Evolutionary conservation across 2,329 filamentous ascomycete species (phyloP).

Genomic region (Nemania diffusa): DNA sequence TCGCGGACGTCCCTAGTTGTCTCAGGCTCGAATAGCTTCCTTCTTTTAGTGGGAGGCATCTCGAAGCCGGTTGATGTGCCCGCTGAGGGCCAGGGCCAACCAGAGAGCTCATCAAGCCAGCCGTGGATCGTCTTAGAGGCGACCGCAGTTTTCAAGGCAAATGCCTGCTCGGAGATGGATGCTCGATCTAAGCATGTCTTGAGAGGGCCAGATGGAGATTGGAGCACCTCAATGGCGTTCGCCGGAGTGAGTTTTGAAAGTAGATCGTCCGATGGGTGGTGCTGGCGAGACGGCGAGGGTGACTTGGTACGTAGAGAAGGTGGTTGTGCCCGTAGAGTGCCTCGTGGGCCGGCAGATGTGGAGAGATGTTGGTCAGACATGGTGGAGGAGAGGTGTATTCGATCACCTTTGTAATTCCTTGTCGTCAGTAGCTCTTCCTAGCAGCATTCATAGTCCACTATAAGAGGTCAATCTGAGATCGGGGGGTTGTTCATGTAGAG

Average conservation of each 20-base stretch:
- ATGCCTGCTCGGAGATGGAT: constrained; percentile 73
- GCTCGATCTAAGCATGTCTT: constrained; percentile 70
- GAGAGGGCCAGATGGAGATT: constrained; percentile 62
- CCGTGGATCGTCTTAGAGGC: constrained; percentile 76
- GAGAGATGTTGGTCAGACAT: constrained; percentile 51
- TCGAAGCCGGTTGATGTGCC: constrained; percentile 66
- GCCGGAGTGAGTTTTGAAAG: constrained; percentile 70
- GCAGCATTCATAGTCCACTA: constrained; percentile 37
- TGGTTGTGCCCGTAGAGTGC: constrained; percentile 54
- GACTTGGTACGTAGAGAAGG: constrained; percentile 54
- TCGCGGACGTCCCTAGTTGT: constrained; percentile 38
- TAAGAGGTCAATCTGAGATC: constrained; percentile 37
- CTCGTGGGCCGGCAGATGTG: constrained; percentile 52
- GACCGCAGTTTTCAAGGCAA: constrained; percentile 75
- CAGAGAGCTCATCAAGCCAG: constrained; percentile 78
- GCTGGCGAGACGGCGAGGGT: constrained; percentile 59
- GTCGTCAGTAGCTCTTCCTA: constrained; percentile 30
- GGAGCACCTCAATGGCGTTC: constrained; percentile 69
- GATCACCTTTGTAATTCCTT: constrained; percentile 39
- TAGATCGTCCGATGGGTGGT: constrained; percentile 64
- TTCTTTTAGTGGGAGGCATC: constrained; percentile 55
- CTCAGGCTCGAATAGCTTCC: constrained; percentile 50
- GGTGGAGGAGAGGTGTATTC: constrained; percentile 35
- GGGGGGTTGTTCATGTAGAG: constrained; percentile 37
- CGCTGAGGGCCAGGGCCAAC: constrained; percentile 66